Percentiles rank a stretch among this genome's conserved stretches.
Conservation (phyloP, 225 moss, liverwort and hornwort species). For the Neckera pumila region DNA sequence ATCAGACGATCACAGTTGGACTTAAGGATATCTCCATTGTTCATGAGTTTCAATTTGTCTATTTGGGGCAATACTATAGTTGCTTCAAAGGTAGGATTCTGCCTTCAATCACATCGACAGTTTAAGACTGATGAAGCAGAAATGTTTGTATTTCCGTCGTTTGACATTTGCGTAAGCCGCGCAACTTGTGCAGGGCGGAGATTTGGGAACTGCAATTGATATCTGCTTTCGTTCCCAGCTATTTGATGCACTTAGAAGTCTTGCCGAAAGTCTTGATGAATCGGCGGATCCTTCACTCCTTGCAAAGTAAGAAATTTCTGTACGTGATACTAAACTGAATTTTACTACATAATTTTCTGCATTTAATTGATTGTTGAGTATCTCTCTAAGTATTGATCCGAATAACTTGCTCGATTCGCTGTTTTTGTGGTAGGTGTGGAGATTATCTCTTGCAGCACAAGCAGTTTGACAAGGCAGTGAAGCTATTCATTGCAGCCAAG, state of each 20-base stretch:
- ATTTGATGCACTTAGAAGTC: conserved; percentile 75
- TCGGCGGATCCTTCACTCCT: conserved; percentile 67
- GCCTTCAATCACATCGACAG: neutral
- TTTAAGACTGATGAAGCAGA: neutral
- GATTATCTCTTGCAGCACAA: conserved; percentile 90
- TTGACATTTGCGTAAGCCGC: neutral
- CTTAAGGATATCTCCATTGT: neutral
- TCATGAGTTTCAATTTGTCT: neutral
- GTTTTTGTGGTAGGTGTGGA: conserved; percentile 54
- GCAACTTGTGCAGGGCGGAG: conserved; percentile 54
- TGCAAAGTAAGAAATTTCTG: conserved; percentile 38
- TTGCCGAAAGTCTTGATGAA: conserved; percentile 80
- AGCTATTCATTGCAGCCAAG: conserved; percentile 81
- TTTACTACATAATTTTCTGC: neutral
- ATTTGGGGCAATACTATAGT: neutral
- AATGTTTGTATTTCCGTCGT: neutral
- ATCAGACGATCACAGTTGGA: neutral
- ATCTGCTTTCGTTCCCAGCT: conserved; percentile 73
- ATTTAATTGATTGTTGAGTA: neutral
- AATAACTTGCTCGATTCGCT: neutral
- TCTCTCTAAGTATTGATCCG: neutral
- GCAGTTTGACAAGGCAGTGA: conserved; percentile 82
- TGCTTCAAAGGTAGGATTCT: neutral
- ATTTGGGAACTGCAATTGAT: conserved; percentile 74
- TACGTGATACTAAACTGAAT: neutral